phyloP scores from a whole-genome alignment of 805 yeast genomes.

The Kazachstania africana region DNA sequence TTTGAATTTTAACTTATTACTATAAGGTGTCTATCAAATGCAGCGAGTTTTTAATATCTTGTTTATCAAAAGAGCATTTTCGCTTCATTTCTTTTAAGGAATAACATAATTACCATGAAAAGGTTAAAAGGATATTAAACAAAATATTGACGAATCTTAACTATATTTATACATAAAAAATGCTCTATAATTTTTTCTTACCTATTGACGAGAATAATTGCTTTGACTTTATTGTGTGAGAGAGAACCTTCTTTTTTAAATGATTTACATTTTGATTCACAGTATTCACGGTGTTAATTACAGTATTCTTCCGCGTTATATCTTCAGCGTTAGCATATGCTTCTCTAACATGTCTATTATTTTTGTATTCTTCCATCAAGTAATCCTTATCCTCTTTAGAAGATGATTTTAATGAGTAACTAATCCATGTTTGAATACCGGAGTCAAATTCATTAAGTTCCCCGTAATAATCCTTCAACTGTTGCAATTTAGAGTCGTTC shows the following conservation, averaged over 20 bases:
- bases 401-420: constrained; percentile 23
- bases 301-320: constrained; percentile 27
- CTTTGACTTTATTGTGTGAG: constrained; percentile 39
- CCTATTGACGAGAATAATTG: constrained; percentile 43
- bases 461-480: constrained; percentile 23
- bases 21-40: too few relatives aligned
- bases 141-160: too few relatives aligned
- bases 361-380: constrained; percentile 29
- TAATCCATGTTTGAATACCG: constrained; percentile 48
- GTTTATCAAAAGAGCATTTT: too few relatives aligned
- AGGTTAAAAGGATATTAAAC: too few relatives aligned
- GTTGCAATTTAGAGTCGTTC: constrained; percentile 16
- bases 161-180: too few relatives aligned
- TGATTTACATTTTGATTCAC: constrained; percentile 38
- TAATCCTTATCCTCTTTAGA: constrained; percentile 22
- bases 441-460: constrained; percentile 36
- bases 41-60: too few relatives aligned
- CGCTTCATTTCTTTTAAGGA: too few relatives aligned
- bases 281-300: constrained; percentile 30
- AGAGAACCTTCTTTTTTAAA: constrained; percentile 38
- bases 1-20: too few relatives aligned
- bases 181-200: constrained; percentile 30
- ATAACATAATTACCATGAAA: too few relatives aligned
- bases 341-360: constrained; percentile 41
- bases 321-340: constrained; percentile 57